A percentile compares a stretch with the other conserved stretches of the same genome.
Evolutionary conservation across 768 basidiomycete genomes (phyloP).

Genomic region (Pulveroboletus sp.): DNA sequence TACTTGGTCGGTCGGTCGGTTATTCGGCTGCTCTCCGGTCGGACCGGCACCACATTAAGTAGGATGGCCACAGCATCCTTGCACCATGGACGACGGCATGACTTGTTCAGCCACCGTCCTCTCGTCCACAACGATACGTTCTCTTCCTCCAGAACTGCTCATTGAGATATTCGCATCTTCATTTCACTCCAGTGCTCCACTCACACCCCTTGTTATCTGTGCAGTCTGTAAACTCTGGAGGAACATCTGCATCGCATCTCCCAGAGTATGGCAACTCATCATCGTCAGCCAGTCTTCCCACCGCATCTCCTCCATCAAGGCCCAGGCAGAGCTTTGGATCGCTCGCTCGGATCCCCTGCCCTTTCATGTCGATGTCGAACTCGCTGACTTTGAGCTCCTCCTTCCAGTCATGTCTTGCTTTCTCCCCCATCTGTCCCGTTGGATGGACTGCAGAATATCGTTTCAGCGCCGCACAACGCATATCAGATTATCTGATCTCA

Average conservation of each 20-base stretch:
- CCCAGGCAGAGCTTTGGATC: constrained; percentile 52
- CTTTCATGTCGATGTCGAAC: constrained; percentile 50
- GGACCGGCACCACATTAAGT: background rate
- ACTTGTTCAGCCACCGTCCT: background rate
- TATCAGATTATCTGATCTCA: constrained; percentile 26
- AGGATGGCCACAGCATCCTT: too few relatives aligned
- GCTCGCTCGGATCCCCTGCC: constrained; percentile 48
- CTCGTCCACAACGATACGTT: constrained; percentile 14
- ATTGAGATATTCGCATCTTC: constrained; percentile 52
- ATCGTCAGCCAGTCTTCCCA: constrained; percentile 42
- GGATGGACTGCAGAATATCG: constrained; percentile 48
- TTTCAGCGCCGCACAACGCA: constrained; percentile 31
- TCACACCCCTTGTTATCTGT: constrained; percentile 46
- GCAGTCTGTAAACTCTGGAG: constrained; percentile 59
- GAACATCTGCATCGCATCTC: constrained; percentile 47
- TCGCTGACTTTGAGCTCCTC: constrained; percentile 45
- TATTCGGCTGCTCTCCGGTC: background rate
- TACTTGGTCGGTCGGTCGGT: too few relatives aligned
- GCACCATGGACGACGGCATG: background rate
- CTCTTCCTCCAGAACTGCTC: constrained; percentile 58
- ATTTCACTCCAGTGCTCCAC: constrained; percentile 39
- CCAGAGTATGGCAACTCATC: constrained; percentile 58
- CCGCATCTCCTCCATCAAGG: constrained; percentile 35
- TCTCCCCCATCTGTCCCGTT: constrained; percentile 51
- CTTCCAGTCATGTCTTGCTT: constrained; percentile 63